These are phyloP conservation scores for Nicotiana sylvestris DNA, from an alignment of 257 asterid species.

Conservation along the genomic window DNA sequence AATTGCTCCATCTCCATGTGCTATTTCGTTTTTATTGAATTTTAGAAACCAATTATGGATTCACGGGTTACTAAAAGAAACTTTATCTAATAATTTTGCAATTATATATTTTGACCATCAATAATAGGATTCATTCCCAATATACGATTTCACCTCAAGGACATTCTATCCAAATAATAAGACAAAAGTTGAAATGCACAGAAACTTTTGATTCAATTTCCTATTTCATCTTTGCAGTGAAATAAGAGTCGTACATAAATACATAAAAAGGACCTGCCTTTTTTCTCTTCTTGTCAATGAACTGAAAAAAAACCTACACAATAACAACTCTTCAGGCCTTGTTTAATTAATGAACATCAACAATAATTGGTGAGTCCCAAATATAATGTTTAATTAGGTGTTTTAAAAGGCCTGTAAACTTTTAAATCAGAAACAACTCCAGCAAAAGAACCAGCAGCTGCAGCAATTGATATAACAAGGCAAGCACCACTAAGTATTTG, in stretches of 20 bases:
- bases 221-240: background rate
- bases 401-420: constrained; percentile 20
- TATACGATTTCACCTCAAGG: background rate
- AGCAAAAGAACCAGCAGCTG: constrained; percentile 31
- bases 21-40: background rate
- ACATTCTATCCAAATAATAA: background rate
- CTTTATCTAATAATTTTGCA: background rate
- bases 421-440: constrained; percentile 22
- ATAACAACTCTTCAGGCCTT: background rate
- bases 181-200: background rate
- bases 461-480: constrained; percentile 25
- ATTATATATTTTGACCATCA: background rate
- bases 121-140: background rate
- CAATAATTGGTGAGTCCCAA: constrained; percentile 17
- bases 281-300: background rate
- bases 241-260: constrained; percentile 1
- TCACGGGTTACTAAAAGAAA: constrained; percentile 2
- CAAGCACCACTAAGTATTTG: constrained; percentile 23
- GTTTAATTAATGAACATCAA: background rate
- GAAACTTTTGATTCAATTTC: constrained; percentile 1
- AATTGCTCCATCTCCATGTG: background rate
- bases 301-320: constrained; percentile 6
- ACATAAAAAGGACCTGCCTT: constrained; percentile 14
- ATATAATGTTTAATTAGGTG: background rate
- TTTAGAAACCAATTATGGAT: background rate